Percentiles rank a stretch among this genome's conserved stretches.
Evolutionary conservation across 2,329 filamentous ascomycete species (phyloP).

Genomic region (Fusarium siculi): DNA sequence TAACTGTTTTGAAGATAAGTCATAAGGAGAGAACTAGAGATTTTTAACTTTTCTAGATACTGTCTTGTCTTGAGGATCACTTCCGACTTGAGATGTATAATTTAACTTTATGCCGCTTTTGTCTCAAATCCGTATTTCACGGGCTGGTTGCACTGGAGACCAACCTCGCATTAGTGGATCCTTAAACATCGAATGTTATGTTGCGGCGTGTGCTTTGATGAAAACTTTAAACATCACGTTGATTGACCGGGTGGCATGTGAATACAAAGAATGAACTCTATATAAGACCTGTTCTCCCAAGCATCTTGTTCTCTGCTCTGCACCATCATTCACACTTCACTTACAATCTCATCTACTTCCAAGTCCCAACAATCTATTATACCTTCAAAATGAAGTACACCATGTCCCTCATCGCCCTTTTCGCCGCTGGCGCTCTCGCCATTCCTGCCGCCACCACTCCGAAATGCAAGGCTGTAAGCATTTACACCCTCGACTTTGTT

Average conservation of each 20-base stretch:
- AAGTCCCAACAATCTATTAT: too few relatives aligned
- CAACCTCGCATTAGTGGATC: not conserved
- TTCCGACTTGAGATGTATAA: not conserved
- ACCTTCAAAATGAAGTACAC: not conserved
- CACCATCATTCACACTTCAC: not conserved
- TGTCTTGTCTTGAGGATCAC: rapidly evolving
- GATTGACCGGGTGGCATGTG: not conserved
- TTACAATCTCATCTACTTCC: not conserved
- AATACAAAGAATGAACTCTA: not conserved
- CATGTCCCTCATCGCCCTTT: not conserved
- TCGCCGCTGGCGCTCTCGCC: not conserved
- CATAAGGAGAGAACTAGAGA: too few relatives aligned
- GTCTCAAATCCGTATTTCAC: not conserved
- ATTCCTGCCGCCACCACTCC: not conserved
- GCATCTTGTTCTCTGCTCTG: not conserved
- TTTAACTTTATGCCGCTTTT: too few relatives aligned
- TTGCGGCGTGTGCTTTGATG: not conserved
- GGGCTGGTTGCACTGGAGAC: not conserved
- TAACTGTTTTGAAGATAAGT: not conserved
- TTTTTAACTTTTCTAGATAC: rapidly evolving
- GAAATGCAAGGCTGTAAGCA: not conserved
- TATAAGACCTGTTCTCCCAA: not conserved
- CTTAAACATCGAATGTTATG: not conserved
- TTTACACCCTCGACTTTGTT: rapidly evolving
- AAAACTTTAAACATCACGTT: not conserved